A percentile compares a stretch with the other conserved stretches of the same genome.
These are phyloP conservation scores for Pezicula neosporulosa DNA, from an alignment of 2,329 filamentous ascomycete genomes.

Conservation along the genomic window DNA sequence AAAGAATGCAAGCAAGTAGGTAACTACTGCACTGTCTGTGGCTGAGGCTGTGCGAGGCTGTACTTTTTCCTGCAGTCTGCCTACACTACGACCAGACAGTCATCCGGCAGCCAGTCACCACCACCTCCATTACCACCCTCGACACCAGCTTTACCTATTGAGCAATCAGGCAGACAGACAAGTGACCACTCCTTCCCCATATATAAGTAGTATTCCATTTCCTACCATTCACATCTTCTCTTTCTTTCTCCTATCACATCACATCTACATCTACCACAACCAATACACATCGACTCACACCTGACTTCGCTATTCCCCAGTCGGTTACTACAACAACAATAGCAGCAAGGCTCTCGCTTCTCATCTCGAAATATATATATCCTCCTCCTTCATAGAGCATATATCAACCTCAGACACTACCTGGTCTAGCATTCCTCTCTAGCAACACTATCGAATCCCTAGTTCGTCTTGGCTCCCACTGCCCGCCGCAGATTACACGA, in stretches of 20 bases:
- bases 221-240: constrained; percentile 13
- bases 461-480: background rate
- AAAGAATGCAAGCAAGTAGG: too few relatives aligned
- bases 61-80: background rate
- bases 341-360: background rate
- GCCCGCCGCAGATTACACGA: constrained; percentile 5
- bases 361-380: background rate
- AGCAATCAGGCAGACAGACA: constrained; percentile 7
- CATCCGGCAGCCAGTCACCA: background rate
- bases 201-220: constrained; percentile 11
- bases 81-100: background rate
- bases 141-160: background rate
- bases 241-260: background rate
- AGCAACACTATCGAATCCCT: background rate
- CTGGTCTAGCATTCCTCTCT: too few relatives aligned
- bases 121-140: background rate
- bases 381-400: background rate
- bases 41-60: too few relatives aligned
- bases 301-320: background rate
- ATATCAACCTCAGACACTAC: background rate
- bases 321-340: background rate
- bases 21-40: too few relatives aligned
- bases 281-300: background rate
- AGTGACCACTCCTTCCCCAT: background rate
- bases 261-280: too few relatives aligned